A percentile compares a stretch with the other conserved stretches of the same genome.
These are phyloP conservation scores for Debaryomyces tyrocola DNA, from an alignment of 805 yeast genomes.

Conservation along the genomic window DNA sequence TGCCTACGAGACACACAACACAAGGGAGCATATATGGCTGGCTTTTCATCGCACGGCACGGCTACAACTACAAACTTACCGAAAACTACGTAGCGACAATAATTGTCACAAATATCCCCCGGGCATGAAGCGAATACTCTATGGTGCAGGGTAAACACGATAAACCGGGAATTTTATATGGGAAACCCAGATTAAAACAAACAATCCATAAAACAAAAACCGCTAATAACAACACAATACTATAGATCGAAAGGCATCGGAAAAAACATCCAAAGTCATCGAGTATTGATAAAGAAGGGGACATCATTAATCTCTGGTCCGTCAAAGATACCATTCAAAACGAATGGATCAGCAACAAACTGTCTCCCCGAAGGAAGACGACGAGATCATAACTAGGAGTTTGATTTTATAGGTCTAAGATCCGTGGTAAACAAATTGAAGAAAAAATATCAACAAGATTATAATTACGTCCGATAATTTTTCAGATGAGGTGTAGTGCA, in stretches of 20 bases:
- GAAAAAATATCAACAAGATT: constrained; percentile 5
- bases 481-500: no score
- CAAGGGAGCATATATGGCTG: background rate
- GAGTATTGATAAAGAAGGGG: constrained; percentile 10
- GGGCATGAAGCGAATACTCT: constrained; percentile 51
- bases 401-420: constrained; percentile 30
- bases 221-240: constrained; percentile 10
- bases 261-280: constrained; percentile 17
- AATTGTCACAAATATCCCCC: constrained; percentile 30
- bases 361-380: background rate
- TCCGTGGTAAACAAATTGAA: constrained; percentile 33
- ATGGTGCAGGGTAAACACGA: constrained; percentile 43
- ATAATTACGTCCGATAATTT: no score
- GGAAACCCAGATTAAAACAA: constrained; percentile 33
- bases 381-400: constrained; percentile 6
- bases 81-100: background rate
- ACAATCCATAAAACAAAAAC: constrained; percentile 31
- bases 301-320: constrained; percentile 5
- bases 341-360: constrained; percentile 14
- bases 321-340: constrained; percentile 15
- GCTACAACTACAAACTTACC: background rate
- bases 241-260: constrained; percentile 10
- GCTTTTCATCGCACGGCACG: no score
- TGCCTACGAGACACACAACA: background rate
- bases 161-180: constrained; percentile 45